phyloP scores from a whole-genome alignment of 1,284 basidiomycete species.

The Ganoderma boninense region DNA sequence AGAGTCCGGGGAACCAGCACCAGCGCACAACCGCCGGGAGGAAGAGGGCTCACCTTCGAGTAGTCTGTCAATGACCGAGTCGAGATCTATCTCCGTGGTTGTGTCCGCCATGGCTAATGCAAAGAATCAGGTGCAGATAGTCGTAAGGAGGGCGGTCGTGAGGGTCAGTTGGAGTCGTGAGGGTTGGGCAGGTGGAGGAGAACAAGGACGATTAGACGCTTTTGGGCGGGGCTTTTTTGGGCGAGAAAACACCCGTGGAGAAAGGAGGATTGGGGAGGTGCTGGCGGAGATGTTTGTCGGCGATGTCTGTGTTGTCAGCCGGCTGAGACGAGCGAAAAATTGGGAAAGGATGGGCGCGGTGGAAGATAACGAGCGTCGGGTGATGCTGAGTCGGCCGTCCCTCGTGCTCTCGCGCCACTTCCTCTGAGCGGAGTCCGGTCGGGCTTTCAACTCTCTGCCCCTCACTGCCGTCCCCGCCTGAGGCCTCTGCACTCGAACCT shows the following conservation, averaged over 20 bases:
- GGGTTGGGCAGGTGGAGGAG: slow-evolving; percentile 35
- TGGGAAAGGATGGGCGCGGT: slow-evolving; percentile 42
- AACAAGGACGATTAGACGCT: slow-evolving; percentile 37
- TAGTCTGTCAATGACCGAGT: slow-evolving; percentile 97
- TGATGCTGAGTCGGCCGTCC: slow-evolving; percentile 32
- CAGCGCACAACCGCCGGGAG: slow-evolving; percentile 27
- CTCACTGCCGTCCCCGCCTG: neutral
- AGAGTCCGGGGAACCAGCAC: slow-evolving; percentile 23
- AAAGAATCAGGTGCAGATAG: slow-evolving; percentile 28
- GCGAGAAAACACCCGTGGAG: slow-evolving; percentile 19
- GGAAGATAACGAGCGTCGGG: slow-evolving; percentile 45
- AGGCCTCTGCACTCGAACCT: neutral
- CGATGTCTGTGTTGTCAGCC: slow-evolving; percentile 38
- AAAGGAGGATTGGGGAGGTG: slow-evolving; percentile 18
- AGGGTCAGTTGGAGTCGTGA: slow-evolving; percentile 37
- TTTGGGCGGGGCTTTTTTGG: slow-evolving; percentile 28
- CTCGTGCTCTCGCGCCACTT: slow-evolving; percentile 35
- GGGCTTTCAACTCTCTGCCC: slow-evolving; percentile 30
- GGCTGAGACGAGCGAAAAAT: slow-evolving; percentile 42
- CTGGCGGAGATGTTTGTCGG: slow-evolving; percentile 20
- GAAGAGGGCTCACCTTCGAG: slow-evolving; percentile 83
- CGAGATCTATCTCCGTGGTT: slow-evolving; percentile 92
- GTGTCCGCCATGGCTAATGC: slow-evolving; percentile 63
- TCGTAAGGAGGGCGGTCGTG: slow-evolving; percentile 40
- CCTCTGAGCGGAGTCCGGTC: slow-evolving; percentile 32